A percentile compares a stretch with the other conserved stretches of the same genome.
These are phyloP conservation scores for Parmales sp. DNA, from an alignment of 108 stramenopile species.

Conservation along the genomic window DNA sequence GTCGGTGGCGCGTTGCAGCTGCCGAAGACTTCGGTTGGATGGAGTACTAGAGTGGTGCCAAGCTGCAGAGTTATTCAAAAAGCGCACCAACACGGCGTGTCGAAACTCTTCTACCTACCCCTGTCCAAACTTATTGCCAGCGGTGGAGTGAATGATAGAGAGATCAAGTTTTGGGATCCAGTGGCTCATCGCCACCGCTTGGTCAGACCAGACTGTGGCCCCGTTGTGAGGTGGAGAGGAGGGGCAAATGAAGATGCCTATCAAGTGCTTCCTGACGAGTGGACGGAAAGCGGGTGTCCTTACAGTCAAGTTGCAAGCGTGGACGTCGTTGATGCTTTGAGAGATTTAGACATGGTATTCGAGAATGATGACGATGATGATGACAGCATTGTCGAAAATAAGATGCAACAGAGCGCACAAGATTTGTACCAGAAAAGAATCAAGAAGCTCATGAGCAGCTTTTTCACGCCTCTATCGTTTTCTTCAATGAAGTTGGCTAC, in stretches of 20 bases:
- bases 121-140: not conserved
- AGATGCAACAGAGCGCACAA: no score
- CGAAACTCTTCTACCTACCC: not conserved
- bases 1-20: not conserved
- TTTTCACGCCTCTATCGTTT: no score
- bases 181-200: not conserved
- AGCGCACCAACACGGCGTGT: not conserved
- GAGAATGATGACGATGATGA: not conserved
- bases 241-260: not conserved
- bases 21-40: not conserved
- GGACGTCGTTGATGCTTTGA: not conserved
- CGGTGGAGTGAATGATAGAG: not conserved
- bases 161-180: not conserved
- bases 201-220: not conserved
- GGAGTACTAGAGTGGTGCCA: not conserved
- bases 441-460: no score
- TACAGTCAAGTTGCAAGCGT: not conserved
- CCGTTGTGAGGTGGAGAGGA: not conserved
- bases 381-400: not conserved
- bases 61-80: not conserved
- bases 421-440: no score
- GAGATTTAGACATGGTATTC: not conserved
- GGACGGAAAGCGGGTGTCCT: not conserved
- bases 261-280: not conserved
- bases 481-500: no score